Evolutionary conservation across 2,329 filamentous ascomycete genomes (phyloP).

Genomic region (Keithomyces neogunnii): DNA sequence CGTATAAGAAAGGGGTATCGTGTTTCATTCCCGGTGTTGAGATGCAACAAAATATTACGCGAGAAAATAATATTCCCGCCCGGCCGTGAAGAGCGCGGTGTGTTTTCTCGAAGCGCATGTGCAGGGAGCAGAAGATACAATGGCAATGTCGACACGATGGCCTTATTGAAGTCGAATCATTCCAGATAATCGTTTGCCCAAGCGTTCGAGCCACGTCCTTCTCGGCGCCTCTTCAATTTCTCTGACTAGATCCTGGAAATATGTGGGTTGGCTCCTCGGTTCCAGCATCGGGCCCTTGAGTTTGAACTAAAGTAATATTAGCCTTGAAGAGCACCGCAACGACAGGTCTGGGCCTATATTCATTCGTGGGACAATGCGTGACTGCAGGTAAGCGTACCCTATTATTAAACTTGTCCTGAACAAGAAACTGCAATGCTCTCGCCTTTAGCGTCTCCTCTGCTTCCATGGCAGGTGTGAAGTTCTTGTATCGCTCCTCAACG

Average conservation of each 20-base stretch:
- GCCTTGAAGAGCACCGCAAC: not conserved
- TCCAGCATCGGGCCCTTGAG: conserved; percentile 41
- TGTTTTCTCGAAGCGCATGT: too few relatives aligned
- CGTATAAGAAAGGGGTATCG: conserved; percentile 3
- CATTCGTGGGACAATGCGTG: not conserved
- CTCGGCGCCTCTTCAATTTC: conserved; percentile 57
- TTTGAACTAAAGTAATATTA: conserved; percentile 22
- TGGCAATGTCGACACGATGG: not conserved
- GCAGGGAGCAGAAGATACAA: not conserved
- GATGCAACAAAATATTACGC: not conserved
- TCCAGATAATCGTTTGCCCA: conserved; percentile 48
- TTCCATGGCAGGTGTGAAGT: conserved; percentile 28
- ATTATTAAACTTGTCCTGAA: conserved; percentile 50
- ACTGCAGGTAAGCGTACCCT: conserved; percentile 30
- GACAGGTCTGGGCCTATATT: not conserved
- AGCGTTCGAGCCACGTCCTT: conserved; percentile 42
- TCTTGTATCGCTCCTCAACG: conserved; percentile 26
- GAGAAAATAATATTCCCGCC: not conserved
- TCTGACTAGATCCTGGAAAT: conserved; percentile 51
- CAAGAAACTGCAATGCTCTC: conserved; percentile 49
- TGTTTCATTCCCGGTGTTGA: conserved; percentile 1
- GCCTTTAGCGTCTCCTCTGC: conserved; percentile 45
- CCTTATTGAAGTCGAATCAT: conserved; percentile 48
- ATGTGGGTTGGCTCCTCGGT: conserved; percentile 55
- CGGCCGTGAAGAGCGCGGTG: too few relatives aligned